Conservation (phyloP, 108 stramenopile genomes). For the Conticribra weissflogii region DNA sequence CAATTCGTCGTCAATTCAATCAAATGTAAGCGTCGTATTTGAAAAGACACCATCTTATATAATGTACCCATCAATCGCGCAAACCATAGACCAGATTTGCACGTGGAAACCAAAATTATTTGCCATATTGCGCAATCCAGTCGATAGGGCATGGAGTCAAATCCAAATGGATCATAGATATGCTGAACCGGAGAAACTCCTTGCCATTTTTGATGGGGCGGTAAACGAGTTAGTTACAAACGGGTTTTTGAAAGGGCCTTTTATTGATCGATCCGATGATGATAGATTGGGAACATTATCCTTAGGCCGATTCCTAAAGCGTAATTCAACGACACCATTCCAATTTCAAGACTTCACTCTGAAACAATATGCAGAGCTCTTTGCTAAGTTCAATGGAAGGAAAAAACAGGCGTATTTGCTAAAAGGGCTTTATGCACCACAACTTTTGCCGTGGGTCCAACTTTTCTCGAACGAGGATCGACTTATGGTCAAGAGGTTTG, state of each 20-base stretch:
- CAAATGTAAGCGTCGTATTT: slow-evolving; percentile 8
- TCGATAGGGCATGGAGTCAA: slow-evolving; percentile 19
- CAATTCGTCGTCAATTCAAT: not conserved
- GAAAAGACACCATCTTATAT: slow-evolving; percentile 17
- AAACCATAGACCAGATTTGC: slow-evolving; percentile 1
- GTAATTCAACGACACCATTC: not conserved
- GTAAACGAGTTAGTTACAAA: not conserved
- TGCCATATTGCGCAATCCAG: slow-evolving; percentile 9
- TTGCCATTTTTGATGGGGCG: not conserved
- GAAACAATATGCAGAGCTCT: not conserved
- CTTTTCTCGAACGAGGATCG: slow-evolving; percentile 8
- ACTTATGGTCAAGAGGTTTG: slow-evolving; percentile 14
- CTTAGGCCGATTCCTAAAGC: not conserved
- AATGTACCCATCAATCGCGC: not conserved
- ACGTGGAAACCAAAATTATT: slow-evolving; percentile 17
- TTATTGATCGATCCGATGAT: not conserved
- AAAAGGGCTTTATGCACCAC: slow-evolving; percentile 9
- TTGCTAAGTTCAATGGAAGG: not conserved
- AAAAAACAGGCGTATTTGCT: not conserved
- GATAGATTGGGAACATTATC: not conserved
- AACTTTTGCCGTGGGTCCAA: slow-evolving; percentile 13
- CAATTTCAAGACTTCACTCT: not conserved
- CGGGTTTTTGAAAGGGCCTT: slow-evolving; percentile 6
- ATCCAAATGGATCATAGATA: slow-evolving; percentile 1
- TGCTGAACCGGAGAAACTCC: not conserved